Percentiles rank a stretch among this genome's conserved stretches.
Conservation (phyloP, 129 eudicot genomes). For the Daucus carota region DH1_v3.0 NC_030384.2:32734001-32734500, state of each 20-base stretch:
- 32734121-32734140: constrained; percentile 45
- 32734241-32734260: constrained; percentile 32
- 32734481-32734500: background rate
- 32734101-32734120: constrained; percentile 77
- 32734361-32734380: too few species aligned
- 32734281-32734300: constrained; percentile 21
- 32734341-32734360: background rate
- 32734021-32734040: constrained; percentile 19
- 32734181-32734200: constrained; percentile 30
- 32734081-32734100: constrained; percentile 29
- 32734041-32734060: constrained; percentile 28
- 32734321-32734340: background rate
- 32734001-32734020: constrained; percentile 50
- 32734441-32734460: too few species aligned
- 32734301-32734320: constrained; percentile 37
- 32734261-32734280: constrained; percentile 24
- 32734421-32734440: too few species aligned
- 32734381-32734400: too few species aligned
- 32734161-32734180: constrained; percentile 28
- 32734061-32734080: constrained; percentile 18
- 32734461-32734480: too few species aligned
- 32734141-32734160: constrained; percentile 37
- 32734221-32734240: constrained; percentile 41
- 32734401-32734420: too few species aligned
- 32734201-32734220: constrained; percentile 41